Percentiles rank a stretch among this genome's conserved stretches.
Evolutionary conservation across 2,329 filamentous ascomycete species (phyloP).

Genomic region (Pseudocercospora macadamiae): DNA sequence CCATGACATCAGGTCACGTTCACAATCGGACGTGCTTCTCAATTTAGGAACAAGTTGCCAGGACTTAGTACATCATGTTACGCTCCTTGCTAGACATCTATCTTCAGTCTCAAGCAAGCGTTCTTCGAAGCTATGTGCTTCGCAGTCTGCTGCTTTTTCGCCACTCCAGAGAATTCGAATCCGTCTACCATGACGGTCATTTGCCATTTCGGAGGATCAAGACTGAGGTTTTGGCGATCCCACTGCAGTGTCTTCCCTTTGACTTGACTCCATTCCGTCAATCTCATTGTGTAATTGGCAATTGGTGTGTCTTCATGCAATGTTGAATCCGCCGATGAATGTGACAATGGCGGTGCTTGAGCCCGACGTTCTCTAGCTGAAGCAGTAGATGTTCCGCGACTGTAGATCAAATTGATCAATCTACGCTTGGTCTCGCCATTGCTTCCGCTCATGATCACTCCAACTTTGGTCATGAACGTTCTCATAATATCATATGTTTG

Average conservation of each 20-base stretch:
- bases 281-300: not conserved
- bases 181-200: not conserved
- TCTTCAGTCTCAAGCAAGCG: not conserved
- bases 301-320: not conserved
- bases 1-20: no score
- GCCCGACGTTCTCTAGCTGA: not conserved
- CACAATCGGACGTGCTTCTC: no score
- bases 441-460: not conserved
- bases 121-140: conserved; percentile 1
- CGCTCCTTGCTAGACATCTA: not conserved
- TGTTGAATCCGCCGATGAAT: not conserved
- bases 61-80: no score
- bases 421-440: not conserved
- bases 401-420: not conserved
- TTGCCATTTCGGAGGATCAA: not conserved
- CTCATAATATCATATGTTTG: not conserved
- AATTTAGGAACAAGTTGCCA: no score
- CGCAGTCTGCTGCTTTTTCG: not conserved
- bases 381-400: not conserved
- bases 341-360: not conserved
- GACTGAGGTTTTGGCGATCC: not conserved
- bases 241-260: not conserved
- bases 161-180: not conserved
- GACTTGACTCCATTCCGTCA: not conserved
- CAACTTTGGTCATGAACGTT: not conserved